Evolutionary conservation across 2,329 filamentous ascomycete genomes (phyloP), one percentile per base, ranked within the genome.

Genomic region (Domatiomyces globalis): DNA sequence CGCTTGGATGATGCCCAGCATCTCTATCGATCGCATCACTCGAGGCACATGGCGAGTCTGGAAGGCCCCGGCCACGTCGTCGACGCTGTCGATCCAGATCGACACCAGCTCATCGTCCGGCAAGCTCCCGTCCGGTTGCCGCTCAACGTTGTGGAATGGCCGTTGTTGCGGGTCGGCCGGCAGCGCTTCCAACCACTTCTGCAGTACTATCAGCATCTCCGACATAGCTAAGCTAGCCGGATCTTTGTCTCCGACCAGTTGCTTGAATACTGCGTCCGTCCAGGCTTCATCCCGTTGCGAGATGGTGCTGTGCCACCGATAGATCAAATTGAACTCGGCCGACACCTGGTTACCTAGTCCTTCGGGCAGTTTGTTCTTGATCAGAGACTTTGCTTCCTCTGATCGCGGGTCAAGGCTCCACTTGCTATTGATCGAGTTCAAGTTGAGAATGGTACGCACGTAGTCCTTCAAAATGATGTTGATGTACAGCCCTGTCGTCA

Each of bases 301-400:
- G 48, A 83, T 75, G 43, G 73, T 75, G 1, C 75, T 77, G 63
- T 84, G 80, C 72, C 79, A 84, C 22, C 80, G 71, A 60, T 84
- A 84, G 1, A 84, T 69, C 25, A 84, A 68, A 54, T 84, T 84
- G 66, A 84, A 84, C 63, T 84, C 80, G 2, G 78, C 80, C 43
- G 76, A 80, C 45, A 83, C 79, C 58, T 83, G 79, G 59, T 84
- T 84, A 10, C 81, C 80, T 2, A 78, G 71, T 1, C 78, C 81
- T 45, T 77, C 69, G 0, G 73, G 68, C 1, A 76, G 71, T 5
- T 72, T 72, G 20, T 74, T 66, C 3, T 66, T 64, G 49, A 68
- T 60, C 8, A 68, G 55, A 2, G 71, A 65, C 52, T 74, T 76
- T 58, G 65, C 71, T 43, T 80, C 76, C 0, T 80, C 74, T n/a